These are phyloP conservation scores for Cutaneotrichosporon cavernicola DNA, from an alignment of 1,284 basidiomycete genomes.

Conservation along the genomic window DNA sequence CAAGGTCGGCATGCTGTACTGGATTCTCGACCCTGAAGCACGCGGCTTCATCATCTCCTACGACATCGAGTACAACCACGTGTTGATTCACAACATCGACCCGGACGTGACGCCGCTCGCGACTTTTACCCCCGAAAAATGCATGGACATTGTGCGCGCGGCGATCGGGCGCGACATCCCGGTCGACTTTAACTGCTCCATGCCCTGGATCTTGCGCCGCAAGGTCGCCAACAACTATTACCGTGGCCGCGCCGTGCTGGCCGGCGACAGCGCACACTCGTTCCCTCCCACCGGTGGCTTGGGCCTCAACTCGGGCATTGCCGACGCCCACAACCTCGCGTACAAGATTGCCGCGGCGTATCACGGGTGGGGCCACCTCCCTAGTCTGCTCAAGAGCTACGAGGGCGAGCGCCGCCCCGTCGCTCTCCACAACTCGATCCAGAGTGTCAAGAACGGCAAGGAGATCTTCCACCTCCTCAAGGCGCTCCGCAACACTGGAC, in stretches of 20 bases:
- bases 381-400: conserved; percentile 22
- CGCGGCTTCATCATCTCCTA: conserved; percentile 35
- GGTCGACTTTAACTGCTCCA: conserved; percentile 27
- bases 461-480: conserved; percentile 35
- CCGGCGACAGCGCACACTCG: conserved; percentile 29
- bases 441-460: conserved; percentile 29
- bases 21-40: conserved; percentile 34
- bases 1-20: conserved; percentile 32
- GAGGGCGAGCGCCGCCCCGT: conserved; percentile 34
- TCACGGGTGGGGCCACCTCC: conserved; percentile 22
- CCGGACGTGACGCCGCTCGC: conserved; percentile 22
- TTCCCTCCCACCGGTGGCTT: conserved; percentile 36
- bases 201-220: conserved; percentile 33
- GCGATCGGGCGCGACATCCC: conserved; percentile 30
- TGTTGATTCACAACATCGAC: conserved; percentile 34
- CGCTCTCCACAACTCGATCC: conserved; percentile 29
- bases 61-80: conserved; percentile 33
- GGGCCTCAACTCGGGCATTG: conserved; percentile 34
- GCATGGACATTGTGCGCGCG: conserved; percentile 28
- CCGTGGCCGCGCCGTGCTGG: conserved; percentile 26
- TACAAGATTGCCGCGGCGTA: conserved; percentile 27
- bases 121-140: conserved; percentile 29
- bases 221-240: conserved; percentile 33
- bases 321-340: conserved; percentile 33
- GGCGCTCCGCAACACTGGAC: conserved; percentile 25